Evolutionary conservation across 495 filamentous ascomycete genomes (phyloP).

Genomic region (Aspergillus cavernicola): DNA sequence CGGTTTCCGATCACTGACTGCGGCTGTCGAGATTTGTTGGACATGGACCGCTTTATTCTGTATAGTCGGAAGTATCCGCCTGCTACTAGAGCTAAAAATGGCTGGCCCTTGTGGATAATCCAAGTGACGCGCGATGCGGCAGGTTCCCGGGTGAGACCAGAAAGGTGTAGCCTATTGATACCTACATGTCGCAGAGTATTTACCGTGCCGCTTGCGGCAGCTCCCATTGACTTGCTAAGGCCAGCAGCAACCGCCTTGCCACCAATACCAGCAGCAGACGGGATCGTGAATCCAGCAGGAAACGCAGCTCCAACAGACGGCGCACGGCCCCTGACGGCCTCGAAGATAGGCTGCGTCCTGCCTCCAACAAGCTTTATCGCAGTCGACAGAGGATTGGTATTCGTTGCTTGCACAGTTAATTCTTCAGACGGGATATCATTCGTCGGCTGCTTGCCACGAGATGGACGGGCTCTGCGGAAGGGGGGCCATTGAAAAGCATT

Average conservation of each 20-base stretch:
- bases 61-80: slow-evolving; percentile 59
- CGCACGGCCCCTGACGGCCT: slow-evolving; percentile 50
- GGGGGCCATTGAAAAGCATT: slow-evolving; percentile 89
- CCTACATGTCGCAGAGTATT: slow-evolving; percentile 76
- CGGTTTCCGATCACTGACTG: slow-evolving; percentile 52
- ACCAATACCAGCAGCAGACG: slow-evolving; percentile 65
- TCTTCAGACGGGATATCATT: slow-evolving; percentile 34
- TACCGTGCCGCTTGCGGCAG: slow-evolving; percentile 73
- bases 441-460: slow-evolving; percentile 34
- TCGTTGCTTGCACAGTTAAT: slow-evolving; percentile 46
- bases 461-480: slow-evolving; percentile 56
- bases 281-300: slow-evolving; percentile 46
- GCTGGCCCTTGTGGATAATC: slow-evolving; percentile 33
- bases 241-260: slow-evolving; percentile 79
- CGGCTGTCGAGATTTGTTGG: slow-evolving; percentile 43
- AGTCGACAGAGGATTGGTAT: slow-evolving; percentile 60
- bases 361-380: slow-evolving; percentile 55
- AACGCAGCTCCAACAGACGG: slow-evolving; percentile 48
- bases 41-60: slow-evolving; percentile 49
- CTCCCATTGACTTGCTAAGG: slow-evolving; percentile 78
- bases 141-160: slow-evolving; percentile 47
- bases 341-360: slow-evolving; percentile 57
- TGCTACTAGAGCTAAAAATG: slow-evolving; percentile 38
- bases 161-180: slow-evolving; percentile 77
- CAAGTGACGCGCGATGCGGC: slow-evolving; percentile 39